A percentile compares a stretch with the other conserved stretches of the same genome.
Evolutionary conservation across 495 filamentous ascomycete species (phyloP).

Genomic region (Penicillium tannophilum): DNA sequence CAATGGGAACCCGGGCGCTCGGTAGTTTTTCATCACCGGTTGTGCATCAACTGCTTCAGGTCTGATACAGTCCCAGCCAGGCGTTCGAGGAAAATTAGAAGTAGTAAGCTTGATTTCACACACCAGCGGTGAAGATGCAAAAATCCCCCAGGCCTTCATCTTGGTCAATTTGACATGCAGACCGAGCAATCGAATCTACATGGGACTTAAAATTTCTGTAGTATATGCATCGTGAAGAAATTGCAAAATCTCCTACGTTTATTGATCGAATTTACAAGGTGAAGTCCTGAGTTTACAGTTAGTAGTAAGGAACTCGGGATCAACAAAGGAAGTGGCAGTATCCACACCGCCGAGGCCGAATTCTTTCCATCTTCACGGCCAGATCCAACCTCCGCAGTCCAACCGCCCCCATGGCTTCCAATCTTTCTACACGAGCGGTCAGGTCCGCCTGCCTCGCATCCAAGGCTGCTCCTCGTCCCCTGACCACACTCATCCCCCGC

Average conservation of each 20-base stretch:
- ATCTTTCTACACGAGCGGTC: constrained; percentile 37
- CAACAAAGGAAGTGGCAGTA: constrained; percentile 23
- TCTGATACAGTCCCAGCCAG: constrained; percentile 7
- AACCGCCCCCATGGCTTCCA: constrained; percentile 40
- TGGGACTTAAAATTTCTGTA: not conserved
- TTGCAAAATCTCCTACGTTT: not conserved
- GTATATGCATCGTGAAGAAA: not conserved
- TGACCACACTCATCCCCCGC: constrained; percentile 21
- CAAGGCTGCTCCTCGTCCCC: constrained; percentile 20
- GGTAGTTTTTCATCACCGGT: not conserved
- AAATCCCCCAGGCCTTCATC: constrained; percentile 2
- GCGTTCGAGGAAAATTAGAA: constrained; percentile 8
- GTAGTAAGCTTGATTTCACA: constrained; percentile 1
- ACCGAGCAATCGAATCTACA: constrained; percentile 15
- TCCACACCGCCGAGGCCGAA: constrained; percentile 35
- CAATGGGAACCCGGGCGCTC: constrained; percentile 4
- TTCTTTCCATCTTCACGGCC: constrained; percentile 29
- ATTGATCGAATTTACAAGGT: not conserved
- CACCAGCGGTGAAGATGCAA: constrained; percentile 25
- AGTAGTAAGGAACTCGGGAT: constrained; percentile 1
- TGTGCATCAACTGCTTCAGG: constrained; percentile 5
- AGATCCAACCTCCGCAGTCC: constrained; percentile 11
- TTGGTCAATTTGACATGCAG: constrained; percentile 13
- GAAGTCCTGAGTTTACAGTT: not conserved
- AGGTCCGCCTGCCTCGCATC: constrained; percentile 39